Conservation (phyloP, 2,329 filamentous ascomycete species). For the Botryosphaeria dothidea region DNA sequence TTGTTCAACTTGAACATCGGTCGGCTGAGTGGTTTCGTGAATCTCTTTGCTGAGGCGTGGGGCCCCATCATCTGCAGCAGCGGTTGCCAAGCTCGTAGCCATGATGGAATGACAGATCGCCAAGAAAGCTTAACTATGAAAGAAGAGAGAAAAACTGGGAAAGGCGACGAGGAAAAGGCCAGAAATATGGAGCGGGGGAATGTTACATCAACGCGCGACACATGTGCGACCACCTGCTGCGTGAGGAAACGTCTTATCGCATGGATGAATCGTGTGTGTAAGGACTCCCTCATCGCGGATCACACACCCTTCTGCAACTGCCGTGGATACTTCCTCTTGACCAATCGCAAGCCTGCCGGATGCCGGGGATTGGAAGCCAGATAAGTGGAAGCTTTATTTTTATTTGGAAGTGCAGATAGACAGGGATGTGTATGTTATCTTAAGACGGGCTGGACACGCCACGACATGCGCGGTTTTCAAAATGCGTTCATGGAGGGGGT, state of each 20-base stretch:
- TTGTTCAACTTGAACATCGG: not conserved
- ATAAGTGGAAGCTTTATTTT: not conserved
- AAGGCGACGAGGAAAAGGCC: not conserved
- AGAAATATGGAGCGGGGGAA: not conserved
- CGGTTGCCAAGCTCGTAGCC: constrained; percentile 5
- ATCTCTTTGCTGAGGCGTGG: not conserved
- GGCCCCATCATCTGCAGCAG: not conserved
- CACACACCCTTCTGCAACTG: no score
- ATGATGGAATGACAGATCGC: not conserved
- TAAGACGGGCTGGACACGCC: no score
- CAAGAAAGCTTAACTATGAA: constrained; percentile 3
- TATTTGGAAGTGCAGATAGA: not conserved
- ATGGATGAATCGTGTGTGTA: not conserved
- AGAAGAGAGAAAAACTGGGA: not conserved
- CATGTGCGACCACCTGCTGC: not conserved
- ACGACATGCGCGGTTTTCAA: no score
- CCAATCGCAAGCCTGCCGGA: not conserved
- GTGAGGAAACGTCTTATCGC: constrained; percentile 1
- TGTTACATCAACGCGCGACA: not conserved
- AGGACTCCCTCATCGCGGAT: no score
- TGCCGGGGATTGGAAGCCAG: not conserved
- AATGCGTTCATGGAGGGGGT: no score
- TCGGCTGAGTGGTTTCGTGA: not conserved
- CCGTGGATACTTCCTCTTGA: not conserved
- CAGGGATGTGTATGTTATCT: not conserved